Conservation (phyloP, 208 protist species). For the Entamoeba invadens region DNA sequence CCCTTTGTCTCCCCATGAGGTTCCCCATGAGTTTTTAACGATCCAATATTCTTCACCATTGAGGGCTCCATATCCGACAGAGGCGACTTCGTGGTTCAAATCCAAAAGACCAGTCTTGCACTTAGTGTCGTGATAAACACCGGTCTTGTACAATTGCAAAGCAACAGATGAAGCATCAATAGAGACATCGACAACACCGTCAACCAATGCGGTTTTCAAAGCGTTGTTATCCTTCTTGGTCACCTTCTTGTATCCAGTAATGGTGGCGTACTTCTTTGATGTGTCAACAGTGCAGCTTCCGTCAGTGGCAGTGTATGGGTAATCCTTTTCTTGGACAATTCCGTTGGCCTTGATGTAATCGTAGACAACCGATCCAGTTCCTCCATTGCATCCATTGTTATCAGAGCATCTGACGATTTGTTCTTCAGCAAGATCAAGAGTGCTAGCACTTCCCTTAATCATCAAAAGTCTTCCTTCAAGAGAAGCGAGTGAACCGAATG, state of each 20-base stretch:
- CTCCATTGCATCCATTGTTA: not conserved
- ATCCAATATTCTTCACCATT: conserved; percentile 9
- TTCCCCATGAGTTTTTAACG: conserved; percentile 6
- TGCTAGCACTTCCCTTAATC: not conserved
- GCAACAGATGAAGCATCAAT: not conserved
- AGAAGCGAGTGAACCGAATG: not conserved
- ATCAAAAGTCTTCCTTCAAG: not conserved
- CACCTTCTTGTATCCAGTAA: not conserved
- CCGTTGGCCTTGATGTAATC: not conserved
- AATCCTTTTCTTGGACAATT: not conserved
- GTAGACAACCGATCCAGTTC: not conserved
- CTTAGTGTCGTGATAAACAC: not conserved
- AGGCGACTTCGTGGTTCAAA: not conserved
- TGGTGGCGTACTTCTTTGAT: not conserved
- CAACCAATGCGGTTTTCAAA: not conserved
- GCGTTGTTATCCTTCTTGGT: not conserved
- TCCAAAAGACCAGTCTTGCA: no score
- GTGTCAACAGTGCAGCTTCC: not conserved
- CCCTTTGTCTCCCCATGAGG: not conserved
- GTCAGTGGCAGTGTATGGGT: not conserved
- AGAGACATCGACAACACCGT: not conserved
- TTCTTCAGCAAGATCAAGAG: not conserved
- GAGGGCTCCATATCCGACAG: conserved; percentile 18
- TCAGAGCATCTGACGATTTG: not conserved
- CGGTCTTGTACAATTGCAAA: not conserved